Conservation (phyloP, 495 filamentous ascomycete genomes). For the Penicillium argentinense region DNA sequence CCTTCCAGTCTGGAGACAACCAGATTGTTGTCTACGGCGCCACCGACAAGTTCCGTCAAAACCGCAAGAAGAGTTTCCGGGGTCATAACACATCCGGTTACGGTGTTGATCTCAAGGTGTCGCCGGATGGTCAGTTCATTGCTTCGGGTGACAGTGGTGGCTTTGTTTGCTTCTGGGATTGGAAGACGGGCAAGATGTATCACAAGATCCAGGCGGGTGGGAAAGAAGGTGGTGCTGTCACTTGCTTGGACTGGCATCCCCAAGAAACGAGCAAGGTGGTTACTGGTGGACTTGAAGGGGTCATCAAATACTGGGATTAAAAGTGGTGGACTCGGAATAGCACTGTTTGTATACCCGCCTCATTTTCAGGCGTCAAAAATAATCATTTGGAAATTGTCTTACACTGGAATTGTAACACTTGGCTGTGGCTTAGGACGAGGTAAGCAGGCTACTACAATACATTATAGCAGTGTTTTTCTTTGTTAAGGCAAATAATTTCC, state of each 20-base stretch:
- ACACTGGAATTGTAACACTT: too few relatives aligned
- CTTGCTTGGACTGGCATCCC: conserved; percentile 86
- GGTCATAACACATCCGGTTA: conserved; percentile 96
- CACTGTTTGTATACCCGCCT: neutral
- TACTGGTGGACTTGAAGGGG: conserved; percentile 83
- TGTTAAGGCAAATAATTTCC: too few relatives aligned
- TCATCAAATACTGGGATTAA: conserved; percentile 95
- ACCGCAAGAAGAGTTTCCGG: conserved; percentile 93
- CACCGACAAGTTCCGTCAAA: conserved; percentile 92
- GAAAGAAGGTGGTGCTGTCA: conserved; percentile 64
- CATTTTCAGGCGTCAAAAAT: conserved; percentile 11
- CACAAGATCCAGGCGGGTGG: conserved; percentile 83
- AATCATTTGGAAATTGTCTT: too few relatives aligned
- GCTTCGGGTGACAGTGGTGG: conserved; percentile 80
- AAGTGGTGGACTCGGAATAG: neutral
- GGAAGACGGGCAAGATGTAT: conserved; percentile 98
- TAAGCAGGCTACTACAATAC: too few relatives aligned
- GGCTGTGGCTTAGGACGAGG: too few relatives aligned
- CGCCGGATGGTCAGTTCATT: conserved; percentile 88
- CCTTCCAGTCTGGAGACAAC: conserved; percentile 91
- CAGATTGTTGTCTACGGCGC: conserved; percentile 94
- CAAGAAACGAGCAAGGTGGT: conserved; percentile 93
- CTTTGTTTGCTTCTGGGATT: conserved; percentile 96
- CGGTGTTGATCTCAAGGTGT: conserved; percentile 83
- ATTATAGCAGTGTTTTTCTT: too few relatives aligned